phyloP scores from a whole-genome alignment of 306 rosid species.

The Dalbergia cochinchinensis region DNA sequence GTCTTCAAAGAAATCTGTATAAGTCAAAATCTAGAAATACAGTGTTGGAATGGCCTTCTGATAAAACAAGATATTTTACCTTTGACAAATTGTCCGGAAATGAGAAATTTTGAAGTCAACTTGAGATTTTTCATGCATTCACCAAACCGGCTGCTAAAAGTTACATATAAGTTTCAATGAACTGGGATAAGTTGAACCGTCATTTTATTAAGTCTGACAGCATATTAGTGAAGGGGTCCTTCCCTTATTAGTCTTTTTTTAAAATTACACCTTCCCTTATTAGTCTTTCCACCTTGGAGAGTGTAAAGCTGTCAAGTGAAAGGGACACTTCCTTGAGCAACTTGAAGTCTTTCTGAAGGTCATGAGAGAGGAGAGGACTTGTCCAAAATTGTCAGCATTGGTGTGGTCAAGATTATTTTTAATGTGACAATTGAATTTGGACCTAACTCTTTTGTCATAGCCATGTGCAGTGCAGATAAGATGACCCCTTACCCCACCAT shows the following conservation, averaged over 20 bases:
- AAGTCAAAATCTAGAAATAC: conserved; percentile 39
- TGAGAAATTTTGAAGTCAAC: conserved; percentile 44
- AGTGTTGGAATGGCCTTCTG: conserved; percentile 22
- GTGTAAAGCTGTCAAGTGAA: conserved; percentile 13
- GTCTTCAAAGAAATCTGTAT: conserved; percentile 34
- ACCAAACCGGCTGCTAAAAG: conserved; percentile 28
- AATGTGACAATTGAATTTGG: conserved; percentile 44
- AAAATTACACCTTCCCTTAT: not conserved
- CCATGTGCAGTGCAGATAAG: conserved; percentile 40
- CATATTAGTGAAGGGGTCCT: not conserved
- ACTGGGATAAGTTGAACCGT: conserved; percentile 13
- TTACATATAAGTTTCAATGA: conserved; percentile 2
- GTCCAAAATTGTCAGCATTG: conserved; percentile 39
- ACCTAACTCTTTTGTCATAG: conserved; percentile 33
- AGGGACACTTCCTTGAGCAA: conserved; percentile 45
- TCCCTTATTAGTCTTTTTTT: conserved; percentile 7
- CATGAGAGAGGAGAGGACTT: not conserved
- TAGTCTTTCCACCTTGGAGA: not conserved
- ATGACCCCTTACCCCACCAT: conserved; percentile 28
- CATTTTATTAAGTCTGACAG: conserved; percentile 31
- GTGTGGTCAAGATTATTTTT: conserved; percentile 41
- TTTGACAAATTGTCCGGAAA: conserved; percentile 38
- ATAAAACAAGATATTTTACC: conserved; percentile 14
- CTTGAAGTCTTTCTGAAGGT: conserved; percentile 46
- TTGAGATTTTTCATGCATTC: conserved; percentile 42